Conservation (phyloP, 495 filamentous ascomycete genomes). For the Articulospora tetracladia region DNA sequence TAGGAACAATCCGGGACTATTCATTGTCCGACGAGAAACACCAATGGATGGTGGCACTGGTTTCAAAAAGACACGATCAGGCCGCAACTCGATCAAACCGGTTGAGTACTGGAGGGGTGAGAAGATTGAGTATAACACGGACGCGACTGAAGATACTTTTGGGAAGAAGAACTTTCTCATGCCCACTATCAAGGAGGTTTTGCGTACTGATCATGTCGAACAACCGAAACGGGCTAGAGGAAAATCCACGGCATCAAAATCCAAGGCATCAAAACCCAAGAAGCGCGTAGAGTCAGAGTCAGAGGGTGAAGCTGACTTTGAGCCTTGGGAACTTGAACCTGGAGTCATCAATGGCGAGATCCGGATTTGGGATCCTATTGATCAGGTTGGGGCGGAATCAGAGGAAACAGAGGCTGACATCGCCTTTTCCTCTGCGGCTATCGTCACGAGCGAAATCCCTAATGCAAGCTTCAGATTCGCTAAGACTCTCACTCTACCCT, state of each 20-base stretch:
- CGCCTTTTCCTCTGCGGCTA: slow-evolving; percentile 69
- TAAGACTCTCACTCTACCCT: slow-evolving; percentile 77
- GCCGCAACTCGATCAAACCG: slow-evolving; percentile 61
- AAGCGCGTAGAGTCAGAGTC: slow-evolving; percentile 16
- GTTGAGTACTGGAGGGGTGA: slow-evolving; percentile 89
- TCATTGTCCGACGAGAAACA: slow-evolving; percentile 67
- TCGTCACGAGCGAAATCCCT: slow-evolving; percentile 71
- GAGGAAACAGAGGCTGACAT: slow-evolving; percentile 57
- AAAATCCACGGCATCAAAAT: slow-evolving; percentile 25
- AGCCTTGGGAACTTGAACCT: slow-evolving; percentile 46
- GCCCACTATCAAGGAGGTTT: slow-evolving; percentile 67
- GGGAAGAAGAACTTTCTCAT: slow-evolving; percentile 48
- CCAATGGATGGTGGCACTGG: slow-evolving; percentile 43
- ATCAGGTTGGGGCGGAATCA: slow-evolving; percentile 34
- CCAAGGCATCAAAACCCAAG: slow-evolving; percentile 18
- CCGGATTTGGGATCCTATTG: slow-evolving; percentile 41
- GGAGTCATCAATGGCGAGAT: slow-evolving; percentile 43
- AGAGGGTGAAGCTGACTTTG: slow-evolving; percentile 34
- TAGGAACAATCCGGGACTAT: slow-evolving; percentile 54
- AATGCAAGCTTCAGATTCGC: slow-evolving; percentile 77
- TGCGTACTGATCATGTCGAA: slow-evolving; percentile 64
- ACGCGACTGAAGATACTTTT: slow-evolving; percentile 42
- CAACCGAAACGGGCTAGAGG: neutral
- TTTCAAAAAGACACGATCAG: slow-evolving; percentile 47
- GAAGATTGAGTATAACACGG: slow-evolving; percentile 60